A percentile compares a stretch with the other conserved stretches of the same genome.
phyloP scores from a whole-genome alignment of 2,329 filamentous ascomycete species.

The Aspergillus arachidicola region DNA sequence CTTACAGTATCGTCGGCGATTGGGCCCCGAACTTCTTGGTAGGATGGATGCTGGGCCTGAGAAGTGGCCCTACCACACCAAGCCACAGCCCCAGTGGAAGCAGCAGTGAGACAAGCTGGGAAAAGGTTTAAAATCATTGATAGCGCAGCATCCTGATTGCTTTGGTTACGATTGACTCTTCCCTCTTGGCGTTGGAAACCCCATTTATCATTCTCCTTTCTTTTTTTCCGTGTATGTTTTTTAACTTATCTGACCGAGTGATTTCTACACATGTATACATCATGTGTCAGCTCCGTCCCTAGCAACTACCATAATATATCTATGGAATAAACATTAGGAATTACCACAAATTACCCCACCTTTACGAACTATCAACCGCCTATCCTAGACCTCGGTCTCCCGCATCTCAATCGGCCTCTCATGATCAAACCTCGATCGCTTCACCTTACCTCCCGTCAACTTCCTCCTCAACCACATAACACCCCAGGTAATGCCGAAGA shows the following conservation, averaged over 20 bases:
- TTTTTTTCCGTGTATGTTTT: not conserved
- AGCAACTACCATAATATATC: not conserved
- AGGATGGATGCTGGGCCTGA: conserved; percentile 90
- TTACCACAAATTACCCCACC: not conserved
- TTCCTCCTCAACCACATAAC: conserved; percentile 58
- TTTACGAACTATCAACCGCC: not conserved
- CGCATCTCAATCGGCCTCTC: conserved; percentile 15
- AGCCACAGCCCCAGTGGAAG: conserved; percentile 31
- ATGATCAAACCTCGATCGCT: conserved; percentile 26
- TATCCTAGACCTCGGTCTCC: conserved; percentile 6
- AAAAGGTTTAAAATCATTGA: conserved; percentile 28
- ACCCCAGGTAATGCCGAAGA: conserved; percentile 56
- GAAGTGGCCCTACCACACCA: conserved; percentile 35
- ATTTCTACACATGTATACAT: not conserved
- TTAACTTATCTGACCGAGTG: not conserved
- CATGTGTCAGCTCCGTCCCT: not conserved
- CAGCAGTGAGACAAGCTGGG: conserved; percentile 41
- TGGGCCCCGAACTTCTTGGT: conserved; percentile 78
- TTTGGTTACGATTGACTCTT: not conserved
- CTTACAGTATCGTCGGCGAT: conserved; percentile 83
- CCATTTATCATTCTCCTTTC: not conserved
- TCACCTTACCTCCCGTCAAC: conserved; percentile 40
- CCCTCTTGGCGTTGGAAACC: not conserved
- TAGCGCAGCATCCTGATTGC: not conserved
- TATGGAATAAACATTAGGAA: not conserved